These are phyloP conservation scores for Neoboletus magnificus DNA, from an alignment of 768 basidiomycete genomes.

Conservation along the genomic window DNA sequence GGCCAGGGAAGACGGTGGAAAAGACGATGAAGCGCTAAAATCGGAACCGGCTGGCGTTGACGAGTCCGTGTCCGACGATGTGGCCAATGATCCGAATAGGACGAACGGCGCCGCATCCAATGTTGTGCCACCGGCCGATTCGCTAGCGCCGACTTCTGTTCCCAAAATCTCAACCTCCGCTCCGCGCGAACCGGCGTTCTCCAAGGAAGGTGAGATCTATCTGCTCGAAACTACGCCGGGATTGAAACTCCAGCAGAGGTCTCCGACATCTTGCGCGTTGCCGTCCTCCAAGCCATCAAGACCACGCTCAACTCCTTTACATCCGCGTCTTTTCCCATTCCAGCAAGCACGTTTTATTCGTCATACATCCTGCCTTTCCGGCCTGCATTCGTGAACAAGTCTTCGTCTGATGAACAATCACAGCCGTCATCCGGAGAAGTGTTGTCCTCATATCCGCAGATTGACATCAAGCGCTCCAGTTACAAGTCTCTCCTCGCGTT, in stretches of 20 bases:
- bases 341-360: slow-evolving; percentile 73
- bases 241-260: slow-evolving; percentile 19
- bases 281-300: slow-evolving; percentile 65
- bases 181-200: slow-evolving; percentile 12
- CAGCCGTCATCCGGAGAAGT: slow-evolving; percentile 4
- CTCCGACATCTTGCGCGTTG: slow-evolving; percentile 47
- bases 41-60: slow-evolving; percentile 7
- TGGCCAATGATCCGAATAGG: slow-evolving; percentile 4
- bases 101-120: slow-evolving; percentile 25
- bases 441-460: slow-evolving; percentile 38
- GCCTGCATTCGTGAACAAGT: slow-evolving; percentile 50
- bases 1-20: slow-evolving; percentile 15
- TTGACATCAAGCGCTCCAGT: slow-evolving; percentile 75
- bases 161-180: slow-evolving; percentile 4
- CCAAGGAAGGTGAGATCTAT: slow-evolving; percentile 29
- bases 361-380: slow-evolving; percentile 74
- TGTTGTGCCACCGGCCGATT: slow-evolving; percentile 8
- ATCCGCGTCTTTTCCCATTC: slow-evolving; percentile 63
- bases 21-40: slow-evolving; percentile 7
- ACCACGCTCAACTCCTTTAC: slow-evolving; percentile 47
- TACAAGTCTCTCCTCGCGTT: slow-evolving; percentile 82
- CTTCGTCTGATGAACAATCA: slow-evolving; percentile 5
- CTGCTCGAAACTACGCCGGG: not conserved
- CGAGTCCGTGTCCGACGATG: slow-evolving; percentile 9
- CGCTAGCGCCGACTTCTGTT: not conserved